These are phyloP conservation scores for Ambrosia hybrid DNA, from an alignment of 140 eudicot genomes.

Conservation along the genomic window DNA sequence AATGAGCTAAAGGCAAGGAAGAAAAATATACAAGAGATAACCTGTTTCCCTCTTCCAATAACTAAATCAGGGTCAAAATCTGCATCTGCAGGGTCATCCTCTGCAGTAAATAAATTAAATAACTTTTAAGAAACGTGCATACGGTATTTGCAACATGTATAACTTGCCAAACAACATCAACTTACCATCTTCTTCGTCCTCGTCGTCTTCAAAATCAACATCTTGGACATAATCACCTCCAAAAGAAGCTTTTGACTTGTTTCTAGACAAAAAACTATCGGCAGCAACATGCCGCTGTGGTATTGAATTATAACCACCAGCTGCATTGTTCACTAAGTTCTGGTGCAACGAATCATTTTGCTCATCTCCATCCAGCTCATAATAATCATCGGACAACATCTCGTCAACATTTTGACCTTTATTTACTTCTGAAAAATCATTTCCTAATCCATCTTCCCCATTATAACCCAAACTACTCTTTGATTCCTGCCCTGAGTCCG, in stretches of 20 bases:
- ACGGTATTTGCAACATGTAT: neutral
- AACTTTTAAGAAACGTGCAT: neutral
- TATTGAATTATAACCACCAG: conserved; percentile 47
- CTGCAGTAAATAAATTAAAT: conserved; percentile 42
- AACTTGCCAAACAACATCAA: neutral
- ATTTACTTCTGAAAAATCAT: conserved; percentile 47
- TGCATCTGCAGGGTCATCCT: conserved; percentile 94
- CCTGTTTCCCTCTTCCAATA: conserved; percentile 56
- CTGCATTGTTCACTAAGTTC: conserved; percentile 42
- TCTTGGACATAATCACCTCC: conserved; percentile 42
- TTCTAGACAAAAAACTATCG: conserved; percentile 32
- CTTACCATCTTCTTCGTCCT: conserved; percentile 67
- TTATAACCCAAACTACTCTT: conserved; percentile 77
- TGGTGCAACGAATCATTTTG: conserved; percentile 67
- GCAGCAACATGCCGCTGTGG: conserved; percentile 23
- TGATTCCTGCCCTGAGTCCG: conserved; percentile 77
- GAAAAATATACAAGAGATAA: conserved; percentile 22
- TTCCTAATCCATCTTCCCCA: conserved; percentile 53
- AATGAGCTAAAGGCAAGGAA: conserved; percentile 3
- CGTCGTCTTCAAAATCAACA: conserved; percentile 67
- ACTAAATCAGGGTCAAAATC: conserved; percentile 85
- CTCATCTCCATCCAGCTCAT: conserved; percentile 87
- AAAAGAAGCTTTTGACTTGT: conserved; percentile 52
- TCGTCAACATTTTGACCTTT: conserved; percentile 65
- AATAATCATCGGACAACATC: conserved; percentile 97